Base-by-base conservation (phyloP, 805 yeast species). In the Jamesozyma rosinii region DNA sequence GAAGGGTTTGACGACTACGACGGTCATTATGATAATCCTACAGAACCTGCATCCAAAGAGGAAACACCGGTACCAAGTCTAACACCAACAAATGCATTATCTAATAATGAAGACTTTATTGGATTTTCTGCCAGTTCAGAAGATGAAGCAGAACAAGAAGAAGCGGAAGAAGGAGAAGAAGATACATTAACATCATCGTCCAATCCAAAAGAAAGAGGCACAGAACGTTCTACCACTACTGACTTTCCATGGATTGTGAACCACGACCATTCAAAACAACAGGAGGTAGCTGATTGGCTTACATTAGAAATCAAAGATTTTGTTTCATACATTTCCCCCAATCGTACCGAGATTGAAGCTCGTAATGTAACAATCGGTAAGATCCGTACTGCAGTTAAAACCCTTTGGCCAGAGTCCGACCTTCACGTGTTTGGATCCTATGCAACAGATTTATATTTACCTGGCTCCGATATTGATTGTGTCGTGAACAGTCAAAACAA, bases 401-500 rank as follows among this genome's bases (percentile, higher is more conserved):
- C 63, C 2, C 66, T 81, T 42, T 90, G 97, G 96, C 79, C 79
- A 1, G 83, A 77, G 48, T 79, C 90, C 14, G 83, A 81, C 44
- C 76, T 83, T 4, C 81, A 81, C 48, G 95, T 89, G 6, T 90
- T 92, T 68, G 98, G 98, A 0, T 89, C 97, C 0, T 84, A 77
- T 61, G 95, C 97, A 0, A 89, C 97, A 0, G 96, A 89, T 57
- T 67, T 90, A 47, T 90, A 88, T 57, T 69, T 90, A 15, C 97
- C 97, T 0, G 95, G 95, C 1, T 86, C 96, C 0, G 98, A 90
- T 69, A 87, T 90, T 27, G 98, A 90, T 63, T 81, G 92, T 79
- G 97, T 89, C 37, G 75, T 90, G 20, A 69, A 81, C 3, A 82
- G 95, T 19, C 64, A 70, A 15, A 64, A 67, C 13, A 79, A 81